Percentiles rank a stretch among this genome's conserved stretches.
Conservation (phyloP, 768 basidiomycete species). For the Suillus plorans region DNA sequence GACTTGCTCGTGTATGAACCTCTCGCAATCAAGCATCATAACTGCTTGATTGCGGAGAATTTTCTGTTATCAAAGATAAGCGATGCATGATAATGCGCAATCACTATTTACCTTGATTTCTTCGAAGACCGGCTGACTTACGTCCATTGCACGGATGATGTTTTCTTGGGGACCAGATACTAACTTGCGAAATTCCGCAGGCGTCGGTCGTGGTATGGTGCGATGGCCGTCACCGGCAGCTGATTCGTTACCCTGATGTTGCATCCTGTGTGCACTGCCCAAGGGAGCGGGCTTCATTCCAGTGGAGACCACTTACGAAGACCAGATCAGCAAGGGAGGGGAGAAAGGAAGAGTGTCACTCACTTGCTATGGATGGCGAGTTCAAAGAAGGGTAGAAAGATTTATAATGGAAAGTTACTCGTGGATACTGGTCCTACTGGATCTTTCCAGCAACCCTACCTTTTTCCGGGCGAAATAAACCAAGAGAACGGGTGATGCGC, state of each 20-base stretch:
- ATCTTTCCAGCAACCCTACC: not conserved
- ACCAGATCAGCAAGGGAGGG: not conserved
- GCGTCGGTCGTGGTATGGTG: not conserved
- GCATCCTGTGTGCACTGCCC: not conserved
- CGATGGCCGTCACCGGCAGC: not conserved
- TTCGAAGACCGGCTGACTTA: not conserved
- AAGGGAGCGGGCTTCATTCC: not conserved
- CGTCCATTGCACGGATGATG: not conserved
- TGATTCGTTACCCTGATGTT: not conserved
- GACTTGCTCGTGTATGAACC: not conserved
- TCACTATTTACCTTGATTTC: not conserved
- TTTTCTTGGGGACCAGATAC: not conserved
- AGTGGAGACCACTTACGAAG: conserved; percentile 4
- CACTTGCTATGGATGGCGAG: not conserved
- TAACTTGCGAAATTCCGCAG: not conserved
- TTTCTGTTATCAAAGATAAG: not conserved
- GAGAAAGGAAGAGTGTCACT: not conserved
- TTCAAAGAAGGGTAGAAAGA: not conserved
- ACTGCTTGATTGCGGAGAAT: not conserved
- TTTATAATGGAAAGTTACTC: not conserved
- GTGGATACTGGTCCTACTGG: not conserved
- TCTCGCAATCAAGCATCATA: not conserved
- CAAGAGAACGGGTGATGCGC: not conserved
- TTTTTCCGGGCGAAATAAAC: not conserved
- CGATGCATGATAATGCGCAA: not conserved